These are phyloP conservation scores for Cocos nucifera DNA, from an alignment of 176 grass and related monocot species.

Conservation along the genomic window DNA sequence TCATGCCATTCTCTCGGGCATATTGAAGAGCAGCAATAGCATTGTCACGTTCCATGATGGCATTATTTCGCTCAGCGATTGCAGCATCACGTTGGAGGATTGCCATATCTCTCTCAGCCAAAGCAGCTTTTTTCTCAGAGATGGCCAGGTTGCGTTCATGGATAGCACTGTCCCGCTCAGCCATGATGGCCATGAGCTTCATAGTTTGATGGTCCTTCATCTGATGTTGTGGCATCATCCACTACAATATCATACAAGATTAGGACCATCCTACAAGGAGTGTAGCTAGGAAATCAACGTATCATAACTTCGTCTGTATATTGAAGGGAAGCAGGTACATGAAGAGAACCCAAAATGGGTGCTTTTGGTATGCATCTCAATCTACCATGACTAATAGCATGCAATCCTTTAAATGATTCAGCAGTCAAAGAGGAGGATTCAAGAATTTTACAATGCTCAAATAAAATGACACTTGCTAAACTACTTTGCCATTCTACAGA, in stretches of 20 bases:
- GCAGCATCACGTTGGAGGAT: constrained; percentile 70
- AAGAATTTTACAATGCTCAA: no score
- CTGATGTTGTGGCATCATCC: constrained; percentile 82
- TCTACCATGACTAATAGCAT: no score
- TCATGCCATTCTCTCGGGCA: constrained; percentile 40
- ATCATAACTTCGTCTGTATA: no score
- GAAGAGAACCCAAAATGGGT: no score
- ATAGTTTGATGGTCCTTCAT: constrained; percentile 62
- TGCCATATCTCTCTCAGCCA: constrained; percentile 72
- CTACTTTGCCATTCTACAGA: no score
- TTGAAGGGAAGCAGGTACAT: no score
- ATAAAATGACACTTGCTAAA: no score
- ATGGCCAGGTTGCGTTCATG: constrained; percentile 71
- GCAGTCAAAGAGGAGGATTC: no score
- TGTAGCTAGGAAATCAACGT: no score
- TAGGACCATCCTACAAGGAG: no score
- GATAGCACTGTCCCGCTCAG: constrained; percentile 68
- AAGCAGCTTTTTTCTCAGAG: constrained; percentile 73
- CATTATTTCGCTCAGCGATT: constrained; percentile 56
- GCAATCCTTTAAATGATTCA: no score
- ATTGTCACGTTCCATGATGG: constrained; percentile 71
- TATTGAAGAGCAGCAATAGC: constrained; percentile 60
- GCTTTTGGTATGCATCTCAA: no score
- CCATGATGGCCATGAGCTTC: constrained; percentile 52
- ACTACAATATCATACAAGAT: constrained; percentile 20